Conservation (phyloP, 768 basidiomycete species). For the Hericium alpestre region DNA sequence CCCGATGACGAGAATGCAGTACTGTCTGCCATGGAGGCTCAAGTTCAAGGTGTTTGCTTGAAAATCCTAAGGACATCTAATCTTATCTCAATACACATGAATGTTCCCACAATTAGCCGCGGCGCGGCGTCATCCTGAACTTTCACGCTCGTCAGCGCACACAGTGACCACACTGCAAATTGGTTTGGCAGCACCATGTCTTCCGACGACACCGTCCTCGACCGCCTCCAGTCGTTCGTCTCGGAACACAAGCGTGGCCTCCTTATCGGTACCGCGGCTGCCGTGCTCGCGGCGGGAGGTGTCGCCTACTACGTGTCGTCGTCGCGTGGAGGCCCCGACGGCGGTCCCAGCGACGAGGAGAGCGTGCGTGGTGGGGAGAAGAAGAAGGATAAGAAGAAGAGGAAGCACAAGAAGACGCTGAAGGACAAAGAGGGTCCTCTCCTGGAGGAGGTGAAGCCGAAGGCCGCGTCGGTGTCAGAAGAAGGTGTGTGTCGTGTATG, state of each 20-base stretch:
- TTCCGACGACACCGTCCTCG: conserved; percentile 26
- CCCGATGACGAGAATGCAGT: conserved; percentile 43
- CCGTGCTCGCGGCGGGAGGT: conserved; percentile 59
- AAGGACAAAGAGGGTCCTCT: conserved; percentile 64
- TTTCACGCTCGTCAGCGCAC: neutral
- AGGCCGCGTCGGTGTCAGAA: conserved; percentile 20
- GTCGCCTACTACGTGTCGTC: conserved; percentile 67
- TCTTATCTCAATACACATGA: neutral
- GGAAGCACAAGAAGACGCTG: conserved; percentile 34
- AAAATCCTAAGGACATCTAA: neutral
- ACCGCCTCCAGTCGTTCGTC: conserved; percentile 60
- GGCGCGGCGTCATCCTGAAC: neutral
- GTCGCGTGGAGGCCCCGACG: conserved; percentile 27
- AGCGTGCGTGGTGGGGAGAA: conserved; percentile 24
- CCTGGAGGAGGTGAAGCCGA: conserved; percentile 61
- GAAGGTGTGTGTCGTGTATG: conserved; percentile 12
- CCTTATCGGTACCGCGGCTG: conserved; percentile 61
- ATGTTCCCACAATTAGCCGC: neutral
- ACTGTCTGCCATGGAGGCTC: conserved; percentile 13
- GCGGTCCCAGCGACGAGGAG: conserved; percentile 14
- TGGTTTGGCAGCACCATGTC: no score
- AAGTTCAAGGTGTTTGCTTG: neutral
- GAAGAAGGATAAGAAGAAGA: conserved; percentile 41
- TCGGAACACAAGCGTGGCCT: conserved; percentile 72
- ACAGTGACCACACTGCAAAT: neutral